Conservation (phyloP, 2,329 filamentous ascomycete species). For the Fusarium drepaniforme region DNA sequence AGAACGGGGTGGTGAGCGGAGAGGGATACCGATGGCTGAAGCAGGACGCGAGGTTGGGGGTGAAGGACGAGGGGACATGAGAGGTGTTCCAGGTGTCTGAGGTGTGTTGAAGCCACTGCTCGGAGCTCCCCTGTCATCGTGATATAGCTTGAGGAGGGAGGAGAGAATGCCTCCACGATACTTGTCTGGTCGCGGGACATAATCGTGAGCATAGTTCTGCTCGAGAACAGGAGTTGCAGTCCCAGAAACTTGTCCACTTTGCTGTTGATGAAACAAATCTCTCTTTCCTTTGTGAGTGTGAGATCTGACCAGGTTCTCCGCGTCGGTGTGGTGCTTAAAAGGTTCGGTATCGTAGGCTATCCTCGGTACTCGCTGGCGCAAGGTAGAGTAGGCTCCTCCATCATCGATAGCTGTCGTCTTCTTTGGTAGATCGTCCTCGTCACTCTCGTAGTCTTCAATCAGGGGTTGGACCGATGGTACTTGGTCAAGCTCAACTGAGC, state of each 20-base stretch:
- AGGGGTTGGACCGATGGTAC: conserved; percentile 48
- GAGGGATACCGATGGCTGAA: conserved; percentile 50
- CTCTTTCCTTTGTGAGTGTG: conserved; percentile 47
- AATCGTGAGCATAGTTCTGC: conserved; percentile 64
- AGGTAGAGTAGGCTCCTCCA: conserved; percentile 34
- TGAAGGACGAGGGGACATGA: conserved; percentile 57
- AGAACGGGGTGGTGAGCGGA: conserved; percentile 48
- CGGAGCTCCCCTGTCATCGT: conserved; percentile 57
- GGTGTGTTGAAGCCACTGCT: conserved; percentile 58
- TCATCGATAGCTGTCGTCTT: conserved; percentile 30
- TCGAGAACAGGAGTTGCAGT: conserved; percentile 55
- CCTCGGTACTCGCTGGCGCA: conserved; percentile 37
- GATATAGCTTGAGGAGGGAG: conserved; percentile 78
- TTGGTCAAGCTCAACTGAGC: conserved; percentile 48
- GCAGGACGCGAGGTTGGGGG: conserved; percentile 55
- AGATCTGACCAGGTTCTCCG: conserved; percentile 52
- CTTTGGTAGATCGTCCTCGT: conserved; percentile 39
- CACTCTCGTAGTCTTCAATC: conserved; percentile 45
- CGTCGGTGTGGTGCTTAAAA: conserved; percentile 43
- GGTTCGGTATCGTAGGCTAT: conserved; percentile 30
- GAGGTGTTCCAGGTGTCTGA: conserved; percentile 51
- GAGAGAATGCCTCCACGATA: conserved; percentile 82
- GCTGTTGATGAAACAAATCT: conserved; percentile 48
- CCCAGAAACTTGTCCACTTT: conserved; percentile 47
- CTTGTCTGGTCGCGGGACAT: conserved; percentile 74